Percentiles rank a stretch among this genome's conserved stretches.
Evolutionary conservation across 2,329 filamentous ascomycete species (phyloP).

Genomic region (Myriosclerotinia curreyana): DNA sequence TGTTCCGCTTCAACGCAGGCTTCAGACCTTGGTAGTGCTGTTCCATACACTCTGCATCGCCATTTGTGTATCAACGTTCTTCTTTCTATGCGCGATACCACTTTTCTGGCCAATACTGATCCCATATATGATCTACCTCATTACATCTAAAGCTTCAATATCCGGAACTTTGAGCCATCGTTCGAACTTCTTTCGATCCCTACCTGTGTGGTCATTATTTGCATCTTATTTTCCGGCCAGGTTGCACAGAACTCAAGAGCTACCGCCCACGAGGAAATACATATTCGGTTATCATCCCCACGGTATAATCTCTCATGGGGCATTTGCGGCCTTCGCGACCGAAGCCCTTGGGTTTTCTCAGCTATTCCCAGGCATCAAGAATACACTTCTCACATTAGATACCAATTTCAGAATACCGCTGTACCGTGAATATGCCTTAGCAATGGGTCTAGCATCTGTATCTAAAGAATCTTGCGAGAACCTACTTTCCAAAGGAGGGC

Average conservation of each 20-base stretch:
- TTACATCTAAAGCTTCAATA: slow-evolving; percentile 73
- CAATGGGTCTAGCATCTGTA: slow-evolving; percentile 83
- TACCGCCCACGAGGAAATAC: slow-evolving; percentile 83
- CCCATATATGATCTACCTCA: slow-evolving; percentile 78
- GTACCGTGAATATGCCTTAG: slow-evolving; percentile 90
- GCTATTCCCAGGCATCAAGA: slow-evolving; percentile 92
- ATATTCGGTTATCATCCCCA: slow-evolving; percentile 97
- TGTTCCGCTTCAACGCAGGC: slow-evolving; percentile 65
- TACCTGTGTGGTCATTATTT: slow-evolving; percentile 82
- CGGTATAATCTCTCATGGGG: slow-evolving; percentile 96
- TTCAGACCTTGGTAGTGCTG: slow-evolving; percentile 76
- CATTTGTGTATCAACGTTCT: slow-evolving; percentile 74
- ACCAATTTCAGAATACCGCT: slow-evolving; percentile 92
- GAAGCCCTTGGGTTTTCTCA: slow-evolving; percentile 83
- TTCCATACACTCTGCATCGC: slow-evolving; percentile 70
- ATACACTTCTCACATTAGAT: slow-evolving; percentile 90
- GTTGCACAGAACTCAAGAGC: slow-evolving; percentile 77
- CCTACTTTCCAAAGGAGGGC: slow-evolving; percentile 73
- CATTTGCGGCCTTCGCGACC: slow-evolving; percentile 86
- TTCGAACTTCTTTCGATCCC: slow-evolving; percentile 68
- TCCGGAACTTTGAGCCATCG: slow-evolving; percentile 74
- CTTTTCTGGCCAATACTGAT: slow-evolving; percentile 79
- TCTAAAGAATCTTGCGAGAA: slow-evolving; percentile 91
- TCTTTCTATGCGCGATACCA: slow-evolving; percentile 86
- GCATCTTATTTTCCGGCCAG: slow-evolving; percentile 88